These are phyloP conservation scores for Podaxis sp. DNA, from an alignment of 768 basidiomycete genomes.

Conservation along the genomic window DNA sequence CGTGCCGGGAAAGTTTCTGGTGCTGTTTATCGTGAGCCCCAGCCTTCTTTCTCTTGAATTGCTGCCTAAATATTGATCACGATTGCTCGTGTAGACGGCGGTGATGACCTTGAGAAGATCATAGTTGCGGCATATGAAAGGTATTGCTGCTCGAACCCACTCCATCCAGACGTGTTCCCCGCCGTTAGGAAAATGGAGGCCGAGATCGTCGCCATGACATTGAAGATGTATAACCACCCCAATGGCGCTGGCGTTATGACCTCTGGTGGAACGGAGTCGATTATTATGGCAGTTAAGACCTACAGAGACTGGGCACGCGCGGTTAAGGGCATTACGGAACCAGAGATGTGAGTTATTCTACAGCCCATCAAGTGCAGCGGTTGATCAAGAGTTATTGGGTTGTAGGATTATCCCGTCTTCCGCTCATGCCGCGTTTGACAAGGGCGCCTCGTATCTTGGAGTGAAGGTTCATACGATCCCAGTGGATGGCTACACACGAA, in stretches of 20 bases:
- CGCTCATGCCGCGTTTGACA: slow-evolving; percentile 95
- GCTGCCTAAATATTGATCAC: background rate
- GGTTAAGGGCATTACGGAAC: slow-evolving; percentile 85
- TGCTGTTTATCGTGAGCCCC: slow-evolving; percentile 78
- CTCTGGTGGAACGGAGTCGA: slow-evolving; percentile 93
- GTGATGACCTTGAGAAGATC: slow-evolving; percentile 75
- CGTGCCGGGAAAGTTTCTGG: slow-evolving; percentile 76
- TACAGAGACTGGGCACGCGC: slow-evolving; percentile 89
- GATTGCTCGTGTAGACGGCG: slow-evolving; percentile 59
- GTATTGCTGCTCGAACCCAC: slow-evolving; percentile 85
- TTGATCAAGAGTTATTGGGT: background rate
- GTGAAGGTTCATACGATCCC: slow-evolving; percentile 90
- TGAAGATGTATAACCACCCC: slow-evolving; percentile 83
- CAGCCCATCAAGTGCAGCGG: background rate
- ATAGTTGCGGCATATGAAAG: slow-evolving; percentile 79
- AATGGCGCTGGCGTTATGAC: slow-evolving; percentile 91
- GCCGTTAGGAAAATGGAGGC: slow-evolving; percentile 96
- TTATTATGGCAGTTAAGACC: slow-evolving; percentile 93
- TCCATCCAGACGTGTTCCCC: slow-evolving; percentile 94
- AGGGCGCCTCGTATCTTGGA: slow-evolving; percentile 83
- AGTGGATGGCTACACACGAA: slow-evolving; percentile 72
- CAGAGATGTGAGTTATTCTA: slow-evolving; percentile 76
- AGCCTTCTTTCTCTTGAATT: background rate
- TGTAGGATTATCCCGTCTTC: slow-evolving; percentile 77
- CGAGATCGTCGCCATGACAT: slow-evolving; percentile 86